These are phyloP conservation scores for Uromyces viciae-fabae DNA, from an alignment of 1,284 basidiomycete species.

Conservation along the genomic window DNA sequence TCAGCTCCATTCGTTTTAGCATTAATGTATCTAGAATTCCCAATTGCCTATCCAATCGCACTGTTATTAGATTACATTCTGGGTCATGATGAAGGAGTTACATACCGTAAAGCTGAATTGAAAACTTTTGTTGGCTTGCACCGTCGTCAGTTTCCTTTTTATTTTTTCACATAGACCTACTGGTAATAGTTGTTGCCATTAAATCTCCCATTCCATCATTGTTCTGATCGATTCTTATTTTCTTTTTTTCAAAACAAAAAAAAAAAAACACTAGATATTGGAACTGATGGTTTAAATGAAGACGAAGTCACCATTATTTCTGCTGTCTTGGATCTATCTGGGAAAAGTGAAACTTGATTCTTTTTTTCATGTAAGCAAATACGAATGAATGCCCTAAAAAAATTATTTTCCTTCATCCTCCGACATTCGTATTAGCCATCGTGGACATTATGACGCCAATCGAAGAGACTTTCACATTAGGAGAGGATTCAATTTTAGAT, in stretches of 20 bases:
- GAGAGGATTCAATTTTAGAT: slow-evolving; percentile 57
- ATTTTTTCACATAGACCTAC: too few species aligned
- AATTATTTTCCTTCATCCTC: slow-evolving; percentile 8
- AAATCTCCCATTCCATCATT: neutral
- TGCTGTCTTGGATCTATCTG: slow-evolving; percentile 37
- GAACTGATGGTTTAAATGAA: slow-evolving; percentile 54
- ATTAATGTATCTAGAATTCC: slow-evolving; percentile 57
- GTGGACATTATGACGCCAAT: slow-evolving; percentile 56
- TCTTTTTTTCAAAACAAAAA: neutral
- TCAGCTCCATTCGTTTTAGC: slow-evolving; percentile 58
- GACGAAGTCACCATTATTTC: slow-evolving; percentile 55
- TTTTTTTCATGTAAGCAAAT: too few species aligned
- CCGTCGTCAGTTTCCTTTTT: slow-evolving; percentile 50
- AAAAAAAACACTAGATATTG: slow-evolving; percentile 47
- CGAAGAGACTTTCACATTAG: slow-evolving; percentile 58
- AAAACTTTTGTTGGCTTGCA: slow-evolving; percentile 56
- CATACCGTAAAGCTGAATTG: slow-evolving; percentile 56
- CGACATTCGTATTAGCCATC: slow-evolving; percentile 47
- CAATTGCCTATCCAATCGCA: slow-evolving; percentile 57
- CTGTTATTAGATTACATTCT: slow-evolving; percentile 57
- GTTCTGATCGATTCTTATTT: neutral
- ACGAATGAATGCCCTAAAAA: too few species aligned
- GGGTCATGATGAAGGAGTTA: slow-evolving; percentile 57
- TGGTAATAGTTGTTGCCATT: too few species aligned
- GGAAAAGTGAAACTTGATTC: slow-evolving; percentile 21